Evolutionary conservation across 768 basidiomycete genomes (phyloP), one percentile per base, ranked within the genome.

Genomic region (Lactifluus rugatus): DNA sequence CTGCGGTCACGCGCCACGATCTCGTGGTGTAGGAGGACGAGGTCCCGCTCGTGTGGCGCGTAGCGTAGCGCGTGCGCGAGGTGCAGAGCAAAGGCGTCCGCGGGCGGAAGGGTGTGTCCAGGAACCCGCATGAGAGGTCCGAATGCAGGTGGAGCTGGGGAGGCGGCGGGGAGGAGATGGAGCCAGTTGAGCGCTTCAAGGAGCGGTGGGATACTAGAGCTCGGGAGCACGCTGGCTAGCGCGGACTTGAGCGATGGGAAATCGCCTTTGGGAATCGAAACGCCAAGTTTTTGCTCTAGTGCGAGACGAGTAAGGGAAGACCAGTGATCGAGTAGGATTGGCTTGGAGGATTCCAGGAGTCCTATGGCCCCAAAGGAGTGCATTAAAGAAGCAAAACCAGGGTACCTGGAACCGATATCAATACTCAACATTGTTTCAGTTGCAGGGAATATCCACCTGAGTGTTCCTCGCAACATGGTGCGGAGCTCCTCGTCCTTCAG

Each of bases 1-100:
- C 56, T 57, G 2, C 34, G 55, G 39, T 71, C 41, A 59, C 65
- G 64, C 0, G 84, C 78, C 50, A 87, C 79, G 63, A 96, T 76
- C 69, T 93, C 85, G 70, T 97, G 93, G 52, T 84, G 76, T 16
- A 96, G 81, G 28, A 95, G 78, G 60, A 93, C 92, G 72, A 92
- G 82, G 68, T 97, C 94, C 17, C 84, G 80, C 69, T 97, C 94
- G 39, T 75, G 72, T 0, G 81, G 78, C 0, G 60, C 67, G 68
- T 95, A 96, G 11, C 75, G 75, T 34, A 94, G 79, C 60, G 82
- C 84, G 65, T 84, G 77, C 0, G 86, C 77, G 16, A 96, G 79
- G 7, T 93, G 74, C 37, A 73, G 69, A 1, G 92, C 83, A 65
- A 96, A 82, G 17, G 88, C 72, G 66, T 93, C 89, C 62, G 93